A percentile compares a stretch with the other conserved stretches of the same genome.
These are phyloP conservation scores for Eragrostis tef DNA, from an alignment of 202 grass and related monocot genomes.

Conservation along the genomic window DNA sequence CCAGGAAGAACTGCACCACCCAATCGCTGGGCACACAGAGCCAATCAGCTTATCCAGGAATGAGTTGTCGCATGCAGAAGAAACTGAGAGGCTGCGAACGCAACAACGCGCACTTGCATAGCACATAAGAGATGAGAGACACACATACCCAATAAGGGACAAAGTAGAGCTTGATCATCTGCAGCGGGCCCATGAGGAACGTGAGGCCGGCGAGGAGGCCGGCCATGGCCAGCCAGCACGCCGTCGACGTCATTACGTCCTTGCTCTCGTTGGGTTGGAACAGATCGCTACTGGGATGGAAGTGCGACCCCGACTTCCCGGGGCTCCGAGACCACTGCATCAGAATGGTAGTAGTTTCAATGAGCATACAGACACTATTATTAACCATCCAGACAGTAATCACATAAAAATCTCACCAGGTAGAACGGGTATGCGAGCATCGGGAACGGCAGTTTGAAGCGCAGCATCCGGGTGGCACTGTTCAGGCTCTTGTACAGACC, in stretches of 20 bases:
- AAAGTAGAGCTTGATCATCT: conserved; percentile 70
- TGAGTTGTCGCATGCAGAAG: background rate
- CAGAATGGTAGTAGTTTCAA: too few species aligned
- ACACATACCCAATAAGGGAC: conserved; percentile 70
- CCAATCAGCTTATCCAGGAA: conserved; percentile 28
- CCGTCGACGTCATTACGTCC: conserved; percentile 65
- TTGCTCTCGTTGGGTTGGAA: conserved; percentile 70
- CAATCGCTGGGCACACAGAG: background rate
- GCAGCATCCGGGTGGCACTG: conserved; percentile 48
- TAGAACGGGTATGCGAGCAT: conserved; percentile 82
- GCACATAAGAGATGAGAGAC: background rate
- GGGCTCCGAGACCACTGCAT: conserved; percentile 66
- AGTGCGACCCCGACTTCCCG: conserved; percentile 72
- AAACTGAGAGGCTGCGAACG: conserved; percentile 34
- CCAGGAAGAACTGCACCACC: too few species aligned
- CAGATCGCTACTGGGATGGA: conserved; percentile 71
- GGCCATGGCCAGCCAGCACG: conserved; percentile 71
- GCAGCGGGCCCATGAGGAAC: conserved; percentile 56
- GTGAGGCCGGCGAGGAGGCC: conserved; percentile 59
- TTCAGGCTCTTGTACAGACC: conserved; percentile 65
- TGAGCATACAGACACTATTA: too few species aligned
- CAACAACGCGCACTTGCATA: background rate
- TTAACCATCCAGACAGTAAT: too few species aligned
- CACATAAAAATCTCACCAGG: conserved; percentile 51
- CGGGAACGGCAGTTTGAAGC: conserved; percentile 68